phyloP scores from a whole-genome alignment of 768 basidiomycete species.

The Leccinum barrowsii region DNA sequence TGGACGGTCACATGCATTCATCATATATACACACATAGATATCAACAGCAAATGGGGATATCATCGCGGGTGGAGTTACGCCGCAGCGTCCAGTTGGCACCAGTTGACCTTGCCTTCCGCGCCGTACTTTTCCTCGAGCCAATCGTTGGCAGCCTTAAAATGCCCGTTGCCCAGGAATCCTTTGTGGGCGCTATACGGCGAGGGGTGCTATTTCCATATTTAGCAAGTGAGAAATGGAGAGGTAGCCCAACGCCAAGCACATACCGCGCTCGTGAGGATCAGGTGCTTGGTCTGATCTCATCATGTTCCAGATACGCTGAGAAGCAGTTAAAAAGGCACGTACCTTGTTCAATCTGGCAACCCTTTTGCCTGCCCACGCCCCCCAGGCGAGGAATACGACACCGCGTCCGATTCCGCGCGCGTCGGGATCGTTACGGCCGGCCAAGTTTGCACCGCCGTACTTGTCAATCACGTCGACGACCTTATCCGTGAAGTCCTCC shows the following conservation, averaged over 20 bases:
- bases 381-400: constrained; percentile 93
- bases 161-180: constrained; percentile 91
- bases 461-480: constrained; percentile 72
- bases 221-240: constrained; percentile 28
- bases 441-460: constrained; percentile 72
- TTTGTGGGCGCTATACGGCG: constrained; percentile 69
- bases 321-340: constrained; percentile 15
- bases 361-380: constrained; percentile 78
- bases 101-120: constrained; percentile 68
- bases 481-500: constrained; percentile 86
- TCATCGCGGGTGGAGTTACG: constrained; percentile 12
- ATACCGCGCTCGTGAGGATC: constrained; percentile 70
- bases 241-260: constrained; percentile 26
- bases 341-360: constrained; percentile 73
- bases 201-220: constrained; percentile 64
- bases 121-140: constrained; percentile 81
- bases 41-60: constrained; percentile 28
- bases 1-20: constrained; percentile 11
- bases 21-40: constrained; percentile 20
- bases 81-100: constrained; percentile 45
- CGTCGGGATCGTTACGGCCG: constrained; percentile 31
- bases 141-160: constrained; percentile 83
- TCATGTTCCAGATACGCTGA: constrained; percentile 15
- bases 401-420: constrained; percentile 61
- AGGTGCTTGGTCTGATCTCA: constrained; percentile 67